Percentiles rank a stretch among this genome's conserved stretches.
Evolutionary conservation across 495 filamentous ascomycete species (phyloP).

Genomic region (Penicillium robsamsonii): DNA sequence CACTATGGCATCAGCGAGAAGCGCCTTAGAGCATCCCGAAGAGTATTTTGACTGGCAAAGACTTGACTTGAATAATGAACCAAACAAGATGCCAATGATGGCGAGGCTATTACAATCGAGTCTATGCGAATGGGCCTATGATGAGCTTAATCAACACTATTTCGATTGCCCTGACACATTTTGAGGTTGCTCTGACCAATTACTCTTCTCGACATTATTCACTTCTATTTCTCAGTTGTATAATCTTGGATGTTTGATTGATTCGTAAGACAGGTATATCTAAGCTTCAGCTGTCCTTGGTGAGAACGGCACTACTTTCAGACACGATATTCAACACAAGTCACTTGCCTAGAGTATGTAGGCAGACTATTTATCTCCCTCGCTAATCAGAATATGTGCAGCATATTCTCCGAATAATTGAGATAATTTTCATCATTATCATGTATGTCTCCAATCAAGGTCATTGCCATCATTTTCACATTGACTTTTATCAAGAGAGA

Average conservation of each 20-base stretch:
- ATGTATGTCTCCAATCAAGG: not conserved
- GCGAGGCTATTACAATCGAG: not conserved
- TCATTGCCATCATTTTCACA: not conserved
- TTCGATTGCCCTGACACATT: not conserved
- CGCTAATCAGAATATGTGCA: not conserved
- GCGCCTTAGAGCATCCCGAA: not conserved
- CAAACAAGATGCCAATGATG: not conserved
- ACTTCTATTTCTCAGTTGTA: not conserved
- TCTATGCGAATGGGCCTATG: not conserved
- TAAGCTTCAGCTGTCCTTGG: not conserved
- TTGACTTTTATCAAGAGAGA: not conserved
- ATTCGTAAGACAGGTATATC: not conserved
- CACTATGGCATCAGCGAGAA: not conserved
- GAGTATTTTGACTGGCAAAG: not conserved
- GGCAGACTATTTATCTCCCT: not conserved
- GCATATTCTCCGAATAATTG: not conserved
- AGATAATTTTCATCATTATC: not conserved
- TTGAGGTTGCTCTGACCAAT: not conserved
- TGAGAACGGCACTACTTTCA: not conserved
- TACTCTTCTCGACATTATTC: not conserved
- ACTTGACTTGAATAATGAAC: not conserved
- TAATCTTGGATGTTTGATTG: not conserved
- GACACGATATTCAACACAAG: not conserved
- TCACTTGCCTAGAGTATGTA: not conserved
- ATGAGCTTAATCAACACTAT: not conserved